These are phyloP conservation scores for Zhuliangozyma blackwelliae DNA, from an alignment of 1,139 yeast genomes.

Conservation along the genomic window DNA sequence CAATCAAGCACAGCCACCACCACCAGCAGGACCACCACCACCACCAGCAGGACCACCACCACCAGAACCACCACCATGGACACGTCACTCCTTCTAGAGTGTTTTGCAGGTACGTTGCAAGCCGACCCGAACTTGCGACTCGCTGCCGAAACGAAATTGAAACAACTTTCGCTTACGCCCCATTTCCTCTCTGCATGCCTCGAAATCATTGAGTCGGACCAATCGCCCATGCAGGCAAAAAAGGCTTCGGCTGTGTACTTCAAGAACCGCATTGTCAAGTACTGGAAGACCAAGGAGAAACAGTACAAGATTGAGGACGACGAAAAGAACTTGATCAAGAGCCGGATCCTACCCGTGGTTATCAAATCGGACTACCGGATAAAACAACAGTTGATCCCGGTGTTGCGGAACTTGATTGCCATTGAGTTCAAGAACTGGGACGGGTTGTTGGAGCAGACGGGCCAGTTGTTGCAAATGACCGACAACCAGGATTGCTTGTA, in stretches of 20 bases:
- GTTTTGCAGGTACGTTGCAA: constrained; percentile 79
- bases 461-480: constrained; percentile 47
- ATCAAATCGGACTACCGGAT: constrained; percentile 41
- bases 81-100: constrained; percentile 58
- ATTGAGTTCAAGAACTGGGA: constrained; percentile 73
- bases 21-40: too few relatives aligned
- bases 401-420: constrained; percentile 59
- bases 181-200: constrained; percentile 85
- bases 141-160: constrained; percentile 67
- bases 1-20: too few relatives aligned
- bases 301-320: constrained; percentile 46
- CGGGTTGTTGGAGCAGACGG: constrained; percentile 53
- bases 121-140: constrained; percentile 60
- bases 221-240: constrained; percentile 51
- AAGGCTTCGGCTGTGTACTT: constrained; percentile 84
- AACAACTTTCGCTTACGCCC: constrained; percentile 49
- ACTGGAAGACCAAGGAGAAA: constrained; percentile 47
- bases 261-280: constrained; percentile 66
- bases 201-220: constrained; percentile 53
- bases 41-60: too few relatives aligned
- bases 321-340: constrained; percentile 71
- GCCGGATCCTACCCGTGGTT: constrained; percentile 47
- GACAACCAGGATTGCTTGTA: constrained; percentile 49
- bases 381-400: constrained; percentile 65
- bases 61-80: constrained; percentile 55